Conservation (phyloP, 164 flowering plant genomes). For the Kalanchoe fedtschenkoi region DNA sequence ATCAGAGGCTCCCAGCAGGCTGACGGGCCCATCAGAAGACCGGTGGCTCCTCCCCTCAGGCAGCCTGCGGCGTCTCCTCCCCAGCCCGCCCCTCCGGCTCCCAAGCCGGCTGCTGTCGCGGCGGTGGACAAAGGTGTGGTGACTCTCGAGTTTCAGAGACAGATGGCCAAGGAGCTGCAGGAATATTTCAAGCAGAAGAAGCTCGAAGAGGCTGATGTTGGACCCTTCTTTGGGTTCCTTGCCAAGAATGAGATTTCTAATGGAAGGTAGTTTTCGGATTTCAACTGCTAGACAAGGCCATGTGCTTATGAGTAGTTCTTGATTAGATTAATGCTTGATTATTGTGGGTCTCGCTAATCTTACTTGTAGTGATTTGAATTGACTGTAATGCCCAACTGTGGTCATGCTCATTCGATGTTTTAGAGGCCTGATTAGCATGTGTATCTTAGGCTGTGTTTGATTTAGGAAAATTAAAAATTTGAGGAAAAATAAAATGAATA, state of each 20-base stretch:
- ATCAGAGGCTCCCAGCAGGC: constrained; percentile 67
- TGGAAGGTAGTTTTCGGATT: constrained; percentile 51
- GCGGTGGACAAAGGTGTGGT: constrained; percentile 24
- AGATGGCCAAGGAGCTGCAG: constrained; percentile 87
- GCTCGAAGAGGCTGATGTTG: constrained; percentile 68
- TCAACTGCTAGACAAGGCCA: background rate
- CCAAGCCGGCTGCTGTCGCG: constrained; percentile 32
- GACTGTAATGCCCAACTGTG: too few relatives aligned
- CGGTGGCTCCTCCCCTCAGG: constrained; percentile 41
- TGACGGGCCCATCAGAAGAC: constrained; percentile 82
- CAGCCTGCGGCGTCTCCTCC: constrained; percentile 42
- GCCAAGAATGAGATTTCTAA: constrained; percentile 79
- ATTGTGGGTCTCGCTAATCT: too few relatives aligned
- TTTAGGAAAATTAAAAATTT: too few relatives aligned
- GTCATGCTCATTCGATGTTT: too few relatives aligned
- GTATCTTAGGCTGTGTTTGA: too few relatives aligned
- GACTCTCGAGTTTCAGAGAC: constrained; percentile 88
- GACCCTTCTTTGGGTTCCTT: constrained; percentile 86
- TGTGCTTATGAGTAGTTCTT: too few relatives aligned
- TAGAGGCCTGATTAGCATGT: too few relatives aligned
- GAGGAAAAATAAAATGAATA: too few relatives aligned
- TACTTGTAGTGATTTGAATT: too few relatives aligned
- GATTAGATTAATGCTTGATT: too few relatives aligned
- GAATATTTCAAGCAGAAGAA: constrained; percentile 87
- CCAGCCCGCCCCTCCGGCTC: constrained; percentile 18